Conservation (phyloP, 495 filamentous ascomycete species). For the Talaromyces adpressus region DNA sequence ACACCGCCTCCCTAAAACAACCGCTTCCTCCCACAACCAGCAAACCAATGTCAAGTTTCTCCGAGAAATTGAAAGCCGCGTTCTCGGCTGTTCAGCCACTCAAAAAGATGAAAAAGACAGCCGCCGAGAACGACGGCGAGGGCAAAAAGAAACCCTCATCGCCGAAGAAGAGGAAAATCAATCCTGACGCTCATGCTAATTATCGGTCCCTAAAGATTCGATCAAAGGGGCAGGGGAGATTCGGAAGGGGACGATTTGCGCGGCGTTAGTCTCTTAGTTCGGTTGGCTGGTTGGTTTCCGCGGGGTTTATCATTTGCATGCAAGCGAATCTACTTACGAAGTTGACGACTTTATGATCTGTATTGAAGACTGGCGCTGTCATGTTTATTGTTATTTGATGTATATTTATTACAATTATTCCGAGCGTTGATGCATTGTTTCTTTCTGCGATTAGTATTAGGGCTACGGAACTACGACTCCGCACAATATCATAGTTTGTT, state of each 20-base stretch:
- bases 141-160: constrained; percentile 43
- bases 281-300: neutral
- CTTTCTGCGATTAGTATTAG: neutral
- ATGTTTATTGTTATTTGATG: neutral
- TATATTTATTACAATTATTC: neutral
- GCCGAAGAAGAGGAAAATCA: constrained; percentile 58
- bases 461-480: neutral
- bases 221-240: constrained; percentile 2
- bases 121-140: constrained; percentile 18
- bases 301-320: neutral
- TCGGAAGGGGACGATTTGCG: constrained; percentile 5
- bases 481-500: neutral
- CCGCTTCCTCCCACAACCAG: neutral
- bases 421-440: neutral
- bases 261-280: constrained; percentile 2
- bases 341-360: neutral
- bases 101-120: constrained; percentile 26
- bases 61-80: constrained; percentile 39
- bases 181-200: constrained; percentile 54
- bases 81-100: constrained; percentile 24
- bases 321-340: neutral
- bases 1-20: constrained; percentile 14
- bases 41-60: constrained; percentile 25
- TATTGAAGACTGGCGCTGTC: neutral
- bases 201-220: constrained; percentile 13